Evolutionary conservation across 768 basidiomycete species (phyloP).

Genomic region (Kwoniella pini): DNA sequence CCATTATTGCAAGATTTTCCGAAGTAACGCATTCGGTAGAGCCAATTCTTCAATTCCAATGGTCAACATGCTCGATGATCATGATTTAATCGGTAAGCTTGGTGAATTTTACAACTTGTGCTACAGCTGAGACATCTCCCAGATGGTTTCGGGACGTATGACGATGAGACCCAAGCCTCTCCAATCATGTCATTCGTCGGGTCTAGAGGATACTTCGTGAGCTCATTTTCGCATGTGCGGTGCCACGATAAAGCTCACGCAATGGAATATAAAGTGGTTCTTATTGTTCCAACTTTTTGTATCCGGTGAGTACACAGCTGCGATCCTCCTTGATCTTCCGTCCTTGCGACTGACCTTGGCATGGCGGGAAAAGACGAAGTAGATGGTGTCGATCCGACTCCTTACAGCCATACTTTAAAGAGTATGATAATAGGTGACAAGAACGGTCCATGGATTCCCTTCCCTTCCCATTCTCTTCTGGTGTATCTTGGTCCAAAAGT

Average conservation of each 20-base stretch:
- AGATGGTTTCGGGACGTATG: slow-evolving; percentile 50
- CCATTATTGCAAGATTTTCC: slow-evolving; percentile 83
- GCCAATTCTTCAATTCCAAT: slow-evolving; percentile 88
- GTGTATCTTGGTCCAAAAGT: slow-evolving; percentile 73
- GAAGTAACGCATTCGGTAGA: slow-evolving; percentile 83
- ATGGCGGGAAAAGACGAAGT: slow-evolving; percentile 60
- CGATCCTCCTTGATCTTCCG: not conserved
- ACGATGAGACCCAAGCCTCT: slow-evolving; percentile 46
- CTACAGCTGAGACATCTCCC: no score
- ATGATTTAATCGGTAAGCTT: slow-evolving; percentile 64
- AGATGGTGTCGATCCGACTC: slow-evolving; percentile 70
- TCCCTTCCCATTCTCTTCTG: slow-evolving; percentile 79
- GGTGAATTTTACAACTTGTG: no score
- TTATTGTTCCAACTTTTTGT: slow-evolving; percentile 92
- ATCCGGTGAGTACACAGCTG: slow-evolving; percentile 61
- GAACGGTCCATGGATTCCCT: slow-evolving; percentile 72
- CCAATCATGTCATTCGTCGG: slow-evolving; percentile 65
- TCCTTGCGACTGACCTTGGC: not conserved
- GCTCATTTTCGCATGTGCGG: not conserved
- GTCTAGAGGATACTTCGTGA: slow-evolving; percentile 71
- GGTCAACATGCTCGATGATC: slow-evolving; percentile 58
- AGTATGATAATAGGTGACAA: slow-evolving; percentile 71
- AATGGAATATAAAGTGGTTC: no score
- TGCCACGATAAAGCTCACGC: not conserved
- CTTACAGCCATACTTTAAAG: slow-evolving; percentile 66